phyloP scores from a whole-genome alignment of 2,329 filamentous ascomycete species.

The Harringtonia aguacate region DNA sequence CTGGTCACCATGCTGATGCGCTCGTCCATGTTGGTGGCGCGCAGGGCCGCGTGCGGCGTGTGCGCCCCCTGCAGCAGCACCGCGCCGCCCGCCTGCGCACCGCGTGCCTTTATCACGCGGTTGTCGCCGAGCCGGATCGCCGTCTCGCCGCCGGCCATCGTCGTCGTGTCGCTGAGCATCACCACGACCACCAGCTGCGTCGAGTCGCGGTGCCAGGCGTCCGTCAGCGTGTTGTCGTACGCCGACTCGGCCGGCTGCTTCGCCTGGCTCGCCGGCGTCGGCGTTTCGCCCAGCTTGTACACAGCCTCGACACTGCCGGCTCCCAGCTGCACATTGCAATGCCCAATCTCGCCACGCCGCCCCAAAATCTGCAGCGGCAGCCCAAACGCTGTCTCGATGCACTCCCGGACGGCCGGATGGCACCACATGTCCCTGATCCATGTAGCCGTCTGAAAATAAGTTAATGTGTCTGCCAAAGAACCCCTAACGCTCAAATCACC shows the following conservation, averaged over 20 bases:
- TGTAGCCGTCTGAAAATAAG: not conserved
- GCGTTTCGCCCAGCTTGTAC: not conserved
- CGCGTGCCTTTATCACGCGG: not conserved
- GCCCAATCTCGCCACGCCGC: not conserved
- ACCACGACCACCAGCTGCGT: slow-evolving; percentile 2
- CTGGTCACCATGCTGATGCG: slow-evolving; percentile 4
- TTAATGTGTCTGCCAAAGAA: too few relatives aligned
- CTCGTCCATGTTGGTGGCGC: not conserved
- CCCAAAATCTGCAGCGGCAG: not conserved
- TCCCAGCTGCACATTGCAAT: slow-evolving; percentile 2
- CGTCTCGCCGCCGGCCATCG: slow-evolving; percentile 2
- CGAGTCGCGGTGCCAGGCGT: slow-evolving; percentile 2
- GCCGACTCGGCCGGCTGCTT: not conserved
- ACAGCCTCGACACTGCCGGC: not conserved
- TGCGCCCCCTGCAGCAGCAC: slow-evolving; percentile 1
- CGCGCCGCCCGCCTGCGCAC: not conserved
- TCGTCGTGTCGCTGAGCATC: slow-evolving; percentile 1
- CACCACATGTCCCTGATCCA: slow-evolving; percentile 3
- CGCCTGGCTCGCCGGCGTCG: not conserved
- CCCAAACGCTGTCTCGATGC: not conserved
- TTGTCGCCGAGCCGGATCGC: not conserved
- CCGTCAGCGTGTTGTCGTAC: not conserved
- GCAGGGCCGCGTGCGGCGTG: slow-evolving; percentile 1
- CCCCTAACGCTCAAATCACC: too few relatives aligned
- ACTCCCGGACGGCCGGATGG: not conserved